Conservation (phyloP, 108 stramenopile genomes). For the Stephanodiscus minutulus region DNA sequence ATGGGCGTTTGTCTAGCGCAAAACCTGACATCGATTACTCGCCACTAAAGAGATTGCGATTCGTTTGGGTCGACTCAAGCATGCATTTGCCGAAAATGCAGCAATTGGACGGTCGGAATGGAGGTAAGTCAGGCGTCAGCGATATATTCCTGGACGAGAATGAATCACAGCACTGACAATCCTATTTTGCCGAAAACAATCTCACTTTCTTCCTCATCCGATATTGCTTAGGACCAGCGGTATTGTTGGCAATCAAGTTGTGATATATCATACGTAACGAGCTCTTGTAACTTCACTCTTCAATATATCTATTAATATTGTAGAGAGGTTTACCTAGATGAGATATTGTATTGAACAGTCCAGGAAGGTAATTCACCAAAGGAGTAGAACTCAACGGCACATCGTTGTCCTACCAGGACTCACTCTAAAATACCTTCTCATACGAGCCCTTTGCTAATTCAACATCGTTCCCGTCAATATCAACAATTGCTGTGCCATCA, state of each 20-base stretch:
- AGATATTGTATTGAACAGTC: background rate
- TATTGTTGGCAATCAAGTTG: background rate
- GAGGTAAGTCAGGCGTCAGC: constrained; percentile 26
- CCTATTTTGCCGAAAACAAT: background rate
- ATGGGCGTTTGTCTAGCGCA: background rate
- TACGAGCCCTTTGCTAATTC: constrained; percentile 65
- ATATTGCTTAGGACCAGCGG: background rate
- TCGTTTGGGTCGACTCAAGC: constrained; percentile 79
- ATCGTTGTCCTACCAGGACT: background rate
- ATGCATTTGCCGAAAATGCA: constrained; percentile 63
- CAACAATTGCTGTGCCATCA: constrained; percentile 66
- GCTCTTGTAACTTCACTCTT: background rate
- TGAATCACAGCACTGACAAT: too few relatives aligned
- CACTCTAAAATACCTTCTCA: constrained; percentile 62
- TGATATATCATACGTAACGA: background rate
- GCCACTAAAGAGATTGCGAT: constrained; percentile 37
- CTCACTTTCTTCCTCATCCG: background rate
- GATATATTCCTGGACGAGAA: too few relatives aligned
- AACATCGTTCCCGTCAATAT: constrained; percentile 60
- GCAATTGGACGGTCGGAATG: constrained; percentile 56
- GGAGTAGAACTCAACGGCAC: background rate
- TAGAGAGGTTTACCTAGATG: background rate
- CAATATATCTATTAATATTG: background rate
- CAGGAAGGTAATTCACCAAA: background rate
- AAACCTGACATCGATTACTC: background rate